Percentiles rank a stretch among this genome's conserved stretches.
phyloP scores from a whole-genome alignment of 2,329 filamentous ascomycete genomes.

The Clarireedia paspali region DNA sequence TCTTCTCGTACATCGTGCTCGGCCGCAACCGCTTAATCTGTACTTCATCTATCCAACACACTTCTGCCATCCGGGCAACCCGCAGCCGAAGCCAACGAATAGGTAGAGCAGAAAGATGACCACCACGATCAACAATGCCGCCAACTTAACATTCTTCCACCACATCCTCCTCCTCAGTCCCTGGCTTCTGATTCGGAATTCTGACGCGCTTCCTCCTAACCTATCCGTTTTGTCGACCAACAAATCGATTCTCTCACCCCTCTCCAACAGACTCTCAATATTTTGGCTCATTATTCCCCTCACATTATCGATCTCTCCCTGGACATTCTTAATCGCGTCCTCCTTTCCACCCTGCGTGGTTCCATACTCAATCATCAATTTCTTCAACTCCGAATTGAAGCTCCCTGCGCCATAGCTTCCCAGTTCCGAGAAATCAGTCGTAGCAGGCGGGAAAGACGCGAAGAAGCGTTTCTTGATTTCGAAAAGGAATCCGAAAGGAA shows the following conservation, averaged over 20 bases:
- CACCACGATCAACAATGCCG: slow-evolving; percentile 69
- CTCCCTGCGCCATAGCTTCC: slow-evolving; percentile 84
- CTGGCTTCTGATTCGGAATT: slow-evolving; percentile 82
- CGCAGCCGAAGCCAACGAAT: slow-evolving; percentile 66
- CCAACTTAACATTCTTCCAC: slow-evolving; percentile 97
- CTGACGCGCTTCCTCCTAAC: slow-evolving; percentile 76
- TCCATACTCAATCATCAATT: slow-evolving; percentile 76
- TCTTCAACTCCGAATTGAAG: slow-evolving; percentile 75
- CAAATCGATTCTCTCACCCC: slow-evolving; percentile 87
- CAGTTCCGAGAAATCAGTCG: slow-evolving; percentile 66
- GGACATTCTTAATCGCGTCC: slow-evolving; percentile 77
- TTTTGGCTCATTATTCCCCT: slow-evolving; percentile 92
- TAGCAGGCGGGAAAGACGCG: slow-evolving; percentile 53
- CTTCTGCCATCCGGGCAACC: slow-evolving; percentile 46
- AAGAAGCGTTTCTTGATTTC: slow-evolving; percentile 89
- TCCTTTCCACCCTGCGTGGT: slow-evolving; percentile 66
- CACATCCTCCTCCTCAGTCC: slow-evolving; percentile 92
- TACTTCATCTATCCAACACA: slow-evolving; percentile 21
- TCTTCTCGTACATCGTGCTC: not conserved
- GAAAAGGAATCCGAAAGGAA: slow-evolving; percentile 87
- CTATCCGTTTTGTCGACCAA: slow-evolving; percentile 95
- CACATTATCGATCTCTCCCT: slow-evolving; percentile 87
- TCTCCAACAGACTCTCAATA: slow-evolving; percentile 81
- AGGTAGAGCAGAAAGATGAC: slow-evolving; percentile 65
- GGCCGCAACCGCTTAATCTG: not conserved